Base-by-base conservation (phyloP, 2,329 filamentous ascomycete species). In the Cladophialophora bantiana region DNA sequence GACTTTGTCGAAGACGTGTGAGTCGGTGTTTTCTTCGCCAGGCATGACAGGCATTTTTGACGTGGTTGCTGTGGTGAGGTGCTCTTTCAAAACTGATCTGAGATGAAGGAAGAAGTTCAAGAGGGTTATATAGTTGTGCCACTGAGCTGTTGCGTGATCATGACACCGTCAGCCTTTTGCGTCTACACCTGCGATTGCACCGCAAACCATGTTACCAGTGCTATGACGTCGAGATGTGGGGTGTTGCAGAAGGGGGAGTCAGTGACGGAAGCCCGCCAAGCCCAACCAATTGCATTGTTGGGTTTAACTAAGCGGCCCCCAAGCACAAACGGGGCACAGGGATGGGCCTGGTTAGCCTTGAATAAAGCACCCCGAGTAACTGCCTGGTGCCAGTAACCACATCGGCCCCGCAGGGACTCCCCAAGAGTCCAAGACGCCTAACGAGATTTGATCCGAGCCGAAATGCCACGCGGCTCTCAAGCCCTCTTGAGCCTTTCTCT, bases 11-110 rank as follows among this genome's bases (percentile, higher is more conserved):
- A 74, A 77, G 48, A 75, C 71, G 68, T 69, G 12, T 13, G 66
- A 52, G 59, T 76, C 74, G 64, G 78, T 73, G 59, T 76, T 72
- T 58, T 78, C 78, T 72, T 80, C 78, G 60, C 76, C 70, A 76
- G 77, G 59, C 15, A 20, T 55, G 35, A 42, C 20, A 57, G 20
- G 40, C 35, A 32, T 50, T 40, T 32, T 59, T 35, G 55, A 53
- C 12, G 20, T n/a, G 7, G 35, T 35, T 7, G 9, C 35, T 48
- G 18, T 5, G 57, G 26, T 59, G 32, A 13, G 26, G 13, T n/a
- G 15, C 2, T 59, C 31, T 50, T 31, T 5, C 3, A 50, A 48
- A 26, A 12, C 10, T n/a, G 5, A 12, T 45, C 15, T 35, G 7
- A 38, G 20, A 15, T 15, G 32, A 58, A 40, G 34, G 7, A 42